These are phyloP conservation scores for Tolypocladium nubicola DNA, from an alignment of 2,329 filamentous ascomycete genomes.

Conservation along the genomic window DNA sequence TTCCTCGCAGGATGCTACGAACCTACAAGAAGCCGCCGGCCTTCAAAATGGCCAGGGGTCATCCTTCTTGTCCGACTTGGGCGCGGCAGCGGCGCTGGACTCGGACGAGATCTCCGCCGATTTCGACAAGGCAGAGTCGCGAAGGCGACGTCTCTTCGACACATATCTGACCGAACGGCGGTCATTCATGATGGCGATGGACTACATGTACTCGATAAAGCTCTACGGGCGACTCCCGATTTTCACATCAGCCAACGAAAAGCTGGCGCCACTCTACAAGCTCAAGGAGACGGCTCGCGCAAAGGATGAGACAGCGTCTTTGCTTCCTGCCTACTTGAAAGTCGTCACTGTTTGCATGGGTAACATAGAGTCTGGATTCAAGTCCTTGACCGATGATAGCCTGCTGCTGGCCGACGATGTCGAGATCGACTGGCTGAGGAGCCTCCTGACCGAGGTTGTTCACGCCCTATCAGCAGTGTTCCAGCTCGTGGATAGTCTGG, in stretches of 20 bases:
- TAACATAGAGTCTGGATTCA: slow-evolving; percentile 37
- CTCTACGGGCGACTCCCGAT: slow-evolving; percentile 29
- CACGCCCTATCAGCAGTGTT: slow-evolving; percentile 67
- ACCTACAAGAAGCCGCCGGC: slow-evolving; percentile 64
- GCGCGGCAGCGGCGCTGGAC: slow-evolving; percentile 33
- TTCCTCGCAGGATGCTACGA: slow-evolving; percentile 67
- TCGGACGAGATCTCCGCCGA: slow-evolving; percentile 43
- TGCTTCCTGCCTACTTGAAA: slow-evolving; percentile 38
- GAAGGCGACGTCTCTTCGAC: slow-evolving; percentile 57
- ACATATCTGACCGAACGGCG: slow-evolving; percentile 64
- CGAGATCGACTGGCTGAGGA: slow-evolving; percentile 49
- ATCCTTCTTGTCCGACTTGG: slow-evolving; percentile 43
- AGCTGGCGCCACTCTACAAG: slow-evolving; percentile 19
- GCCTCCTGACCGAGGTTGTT: slow-evolving; percentile 57
- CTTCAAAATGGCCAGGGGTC: slow-evolving; percentile 49
- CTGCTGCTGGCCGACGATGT: slow-evolving; percentile 40
- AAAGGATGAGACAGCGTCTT: slow-evolving; percentile 28
- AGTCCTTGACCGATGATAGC: slow-evolving; percentile 37
- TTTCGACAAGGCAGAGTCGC: slow-evolving; percentile 52
- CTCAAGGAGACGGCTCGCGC: slow-evolving; percentile 14
- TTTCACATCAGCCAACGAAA: slow-evolving; percentile 13
- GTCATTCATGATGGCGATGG: slow-evolving; percentile 54
- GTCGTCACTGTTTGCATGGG: slow-evolving; percentile 37
- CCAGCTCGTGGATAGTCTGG: slow-evolving; percentile 53
- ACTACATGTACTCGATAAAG: slow-evolving; percentile 40